Evolutionary conservation across 164 flowering plant species (phyloP).

Genomic region (Taxillus chinensis): DNA sequence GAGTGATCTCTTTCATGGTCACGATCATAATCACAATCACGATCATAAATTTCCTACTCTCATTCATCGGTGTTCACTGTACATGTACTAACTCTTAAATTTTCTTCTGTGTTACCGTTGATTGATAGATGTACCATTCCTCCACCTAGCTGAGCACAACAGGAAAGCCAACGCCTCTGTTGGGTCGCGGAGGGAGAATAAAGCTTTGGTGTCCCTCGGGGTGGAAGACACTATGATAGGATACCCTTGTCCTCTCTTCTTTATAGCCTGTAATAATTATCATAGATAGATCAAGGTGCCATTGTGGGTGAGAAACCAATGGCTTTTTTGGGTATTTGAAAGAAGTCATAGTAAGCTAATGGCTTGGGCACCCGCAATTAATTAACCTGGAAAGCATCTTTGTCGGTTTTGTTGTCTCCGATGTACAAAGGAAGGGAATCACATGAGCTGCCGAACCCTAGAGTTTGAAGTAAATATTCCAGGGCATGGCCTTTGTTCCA

Average conservation of each 20-base stretch:
- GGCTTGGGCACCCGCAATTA: background rate
- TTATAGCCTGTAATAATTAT: slow-evolving; percentile 36
- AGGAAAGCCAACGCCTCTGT: slow-evolving; percentile 40
- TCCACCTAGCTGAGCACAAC: slow-evolving; percentile 30
- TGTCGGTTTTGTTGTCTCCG: slow-evolving; percentile 40
- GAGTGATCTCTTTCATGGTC: slow-evolving; percentile 54
- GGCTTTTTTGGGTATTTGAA: background rate
- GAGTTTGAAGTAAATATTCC: slow-evolving; percentile 32
- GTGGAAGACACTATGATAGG: slow-evolving; percentile 43
- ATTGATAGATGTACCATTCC: slow-evolving; percentile 1
- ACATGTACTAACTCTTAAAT: background rate
- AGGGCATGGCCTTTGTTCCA: slow-evolving; percentile 53
- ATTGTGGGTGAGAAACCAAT: background rate
- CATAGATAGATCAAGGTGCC: background rate
- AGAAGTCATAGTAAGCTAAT: background rate
- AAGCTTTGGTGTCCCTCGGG: slow-evolving; percentile 51
- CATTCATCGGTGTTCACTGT: background rate
- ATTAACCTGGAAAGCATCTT: slow-evolving; percentile 70
- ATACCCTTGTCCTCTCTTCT: slow-evolving; percentile 26
- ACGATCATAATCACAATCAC: slow-evolving; percentile 52
- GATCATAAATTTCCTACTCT: slow-evolving; percentile 13
- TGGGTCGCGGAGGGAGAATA: slow-evolving; percentile 47
- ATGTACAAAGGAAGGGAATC: slow-evolving; percentile 33
- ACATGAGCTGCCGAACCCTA: slow-evolving; percentile 22
- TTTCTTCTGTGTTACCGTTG: background rate